A percentile compares a stretch with the other conserved stretches of the same genome.
Conservation (phyloP, 306 rosid genomes). For the Cicer pinnatifidum region DNA sequence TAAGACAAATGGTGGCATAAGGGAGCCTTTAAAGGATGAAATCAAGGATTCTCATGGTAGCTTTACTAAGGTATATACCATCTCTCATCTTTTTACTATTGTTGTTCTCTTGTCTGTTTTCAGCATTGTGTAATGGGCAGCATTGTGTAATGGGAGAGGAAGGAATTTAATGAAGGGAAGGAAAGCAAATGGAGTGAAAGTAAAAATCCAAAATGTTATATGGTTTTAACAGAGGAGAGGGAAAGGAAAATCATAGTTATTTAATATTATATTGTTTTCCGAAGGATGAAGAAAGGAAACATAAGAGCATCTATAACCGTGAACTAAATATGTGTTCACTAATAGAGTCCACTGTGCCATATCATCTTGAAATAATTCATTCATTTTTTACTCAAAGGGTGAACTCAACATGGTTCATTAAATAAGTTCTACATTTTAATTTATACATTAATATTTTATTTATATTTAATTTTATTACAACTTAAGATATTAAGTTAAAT, state of each 20-base stretch:
- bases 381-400: too few relatives aligned
- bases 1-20: conserved; percentile 62
- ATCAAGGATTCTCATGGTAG: conserved; percentile 50
- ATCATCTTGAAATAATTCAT: too few relatives aligned
- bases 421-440: too few relatives aligned
- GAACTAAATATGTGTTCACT: too few relatives aligned
- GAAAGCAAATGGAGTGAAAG: not conserved
- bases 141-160: conserved; percentile 11
- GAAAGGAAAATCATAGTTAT: not conserved
- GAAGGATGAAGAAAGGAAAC: conserved; percentile 2
- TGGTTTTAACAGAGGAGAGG: not conserved
- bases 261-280: not conserved
- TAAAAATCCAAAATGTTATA: not conserved
- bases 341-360: too few relatives aligned
- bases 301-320: not conserved
- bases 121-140: not conserved
- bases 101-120: not conserved
- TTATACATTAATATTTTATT: too few relatives aligned
- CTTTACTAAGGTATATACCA: conserved; percentile 61
- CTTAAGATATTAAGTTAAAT: too few relatives aligned
- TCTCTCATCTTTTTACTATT: conserved; percentile 24
- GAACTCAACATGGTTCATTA: too few relatives aligned
- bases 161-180: conserved; percentile 3
- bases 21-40: conserved; percentile 51
- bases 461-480: too few relatives aligned